Percentiles rank a stretch among this genome's conserved stretches.
Conservation (phyloP, 2,329 filamentous ascomycete species). For the Sporothrix dimorphospora region DNA sequence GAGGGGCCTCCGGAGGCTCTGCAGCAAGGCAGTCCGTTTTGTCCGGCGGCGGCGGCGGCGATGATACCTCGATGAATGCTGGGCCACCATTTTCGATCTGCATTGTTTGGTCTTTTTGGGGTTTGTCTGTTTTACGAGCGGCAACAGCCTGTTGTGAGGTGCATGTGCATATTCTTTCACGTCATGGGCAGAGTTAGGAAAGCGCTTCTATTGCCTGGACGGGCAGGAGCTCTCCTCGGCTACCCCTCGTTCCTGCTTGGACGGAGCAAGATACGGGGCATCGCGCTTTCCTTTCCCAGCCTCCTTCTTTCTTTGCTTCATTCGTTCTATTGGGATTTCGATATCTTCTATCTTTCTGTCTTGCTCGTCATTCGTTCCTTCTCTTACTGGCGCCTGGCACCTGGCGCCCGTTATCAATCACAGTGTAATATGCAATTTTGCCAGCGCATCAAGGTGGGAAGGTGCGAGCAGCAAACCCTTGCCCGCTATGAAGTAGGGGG, state of each 20-base stretch:
- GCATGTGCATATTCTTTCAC: constrained; percentile 15
- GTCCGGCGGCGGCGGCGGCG: neutral
- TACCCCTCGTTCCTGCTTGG: constrained; percentile 4
- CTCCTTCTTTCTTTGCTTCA: neutral
- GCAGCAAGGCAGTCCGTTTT: neutral
- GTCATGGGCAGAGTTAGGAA: constrained; percentile 11
- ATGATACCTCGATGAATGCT: neutral
- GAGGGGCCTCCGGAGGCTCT: neutral
- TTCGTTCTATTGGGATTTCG: neutral
- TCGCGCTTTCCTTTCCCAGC: constrained; percentile 18
- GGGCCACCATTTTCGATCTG: neutral
- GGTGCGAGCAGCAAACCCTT: neutral
- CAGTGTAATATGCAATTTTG: constrained; percentile 19
- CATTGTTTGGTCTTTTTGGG: neutral
- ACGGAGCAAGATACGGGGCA: neutral
- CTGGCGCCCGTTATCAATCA: neutral
- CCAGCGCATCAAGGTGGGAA: constrained; percentile 23
- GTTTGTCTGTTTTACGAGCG: neutral
- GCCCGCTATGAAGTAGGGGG: neutral
- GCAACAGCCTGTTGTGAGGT: neutral
- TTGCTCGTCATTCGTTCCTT: constrained; percentile 11
- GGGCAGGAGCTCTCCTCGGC: neutral
- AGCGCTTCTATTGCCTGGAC: neutral
- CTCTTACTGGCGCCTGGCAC: neutral
- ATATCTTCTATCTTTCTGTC: neutral